Base-by-base conservation (phyloP, 495 filamentous ascomycete genomes). In the Pyrenula aspistea region DNA sequence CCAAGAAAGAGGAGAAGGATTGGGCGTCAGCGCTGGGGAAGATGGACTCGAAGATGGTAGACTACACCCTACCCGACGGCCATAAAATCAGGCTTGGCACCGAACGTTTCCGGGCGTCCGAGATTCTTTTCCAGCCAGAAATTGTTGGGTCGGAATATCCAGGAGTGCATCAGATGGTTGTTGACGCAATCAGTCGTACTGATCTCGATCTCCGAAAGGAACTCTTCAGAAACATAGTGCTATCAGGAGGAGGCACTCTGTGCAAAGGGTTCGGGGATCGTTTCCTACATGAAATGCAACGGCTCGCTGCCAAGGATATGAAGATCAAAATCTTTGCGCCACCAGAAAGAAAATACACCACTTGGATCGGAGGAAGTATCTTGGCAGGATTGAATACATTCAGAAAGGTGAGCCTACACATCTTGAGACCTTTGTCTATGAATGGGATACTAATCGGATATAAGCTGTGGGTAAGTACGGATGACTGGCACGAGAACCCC, bases 401-500 rank as follows among this genome's bases (percentile, higher is more conserved):
- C 72, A 85, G 90, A 76, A 98, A 97, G 88, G 91, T 95, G 66
- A 62, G 76, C 68, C 12, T 23, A 58, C 22, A 56, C 56, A 50
- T 53, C 49, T 55, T 22, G 56, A 19, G 20, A 19, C 11, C 31
- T 8, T 25, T 0, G 12, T 8, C 21, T 47, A 25, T 56, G 12
- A 3, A 2, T 19, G 21, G 12, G 2, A 22, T 53, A 10, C 54
- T 62, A 57, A 56, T n/a, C 52, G 22, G 10, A 50, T 51, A n/a
- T 58, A 57, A 96, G 93, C 97, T 99, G 94, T 96, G 91, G 89
- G 92, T 97, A 60, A 94, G 87, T 64, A 88, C 92, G 63, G 94
- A 96, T 62, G 93, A 97, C 73, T 99, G 92, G 91, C 94, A 99
- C 65, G 93, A 99, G 77, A 92, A 99, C 69, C 93, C 93, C 2